Evolutionary conservation across 106 monocot species (phyloP).

Genomic region (Acorus gramineus): DNA sequence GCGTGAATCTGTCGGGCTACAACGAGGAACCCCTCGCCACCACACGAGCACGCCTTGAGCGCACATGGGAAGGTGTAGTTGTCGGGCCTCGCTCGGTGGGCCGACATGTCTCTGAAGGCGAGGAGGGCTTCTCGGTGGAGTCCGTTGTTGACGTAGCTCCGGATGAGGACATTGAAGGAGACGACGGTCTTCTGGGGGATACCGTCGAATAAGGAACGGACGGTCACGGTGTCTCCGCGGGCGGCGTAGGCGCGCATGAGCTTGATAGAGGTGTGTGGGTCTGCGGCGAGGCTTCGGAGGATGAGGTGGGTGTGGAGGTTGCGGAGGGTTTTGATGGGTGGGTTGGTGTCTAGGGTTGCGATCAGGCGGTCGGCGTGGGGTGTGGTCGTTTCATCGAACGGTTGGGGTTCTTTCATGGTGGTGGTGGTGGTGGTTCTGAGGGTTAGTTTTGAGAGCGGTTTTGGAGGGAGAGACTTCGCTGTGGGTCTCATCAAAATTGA

Average conservation of each 20-base stretch:
- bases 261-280: slow-evolving; percentile 46
- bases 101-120: slow-evolving; percentile 35
- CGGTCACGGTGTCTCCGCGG: slow-evolving; percentile 26
- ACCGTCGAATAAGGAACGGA: slow-evolving; percentile 62
- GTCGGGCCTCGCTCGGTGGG: slow-evolving; percentile 24
- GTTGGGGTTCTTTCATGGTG: too few relatives aligned
- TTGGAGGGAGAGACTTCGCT: too few relatives aligned
- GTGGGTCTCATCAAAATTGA: too few relatives aligned
- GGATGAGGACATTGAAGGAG: slow-evolving; percentile 87
- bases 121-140: slow-evolving; percentile 36
- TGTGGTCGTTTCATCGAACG: too few relatives aligned
- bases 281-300: slow-evolving; percentile 17
- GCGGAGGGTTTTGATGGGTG: slow-evolving; percentile 20
- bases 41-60: slow-evolving; percentile 51
- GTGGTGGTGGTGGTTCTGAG: too few relatives aligned
- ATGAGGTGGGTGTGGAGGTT: slow-evolving; percentile 23
- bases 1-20: slow-evolving; percentile 41
- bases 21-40: slow-evolving; percentile 7
- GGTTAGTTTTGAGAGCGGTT: too few relatives aligned
- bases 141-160: slow-evolving; percentile 46
- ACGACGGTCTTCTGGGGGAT: slow-evolving; percentile 27
- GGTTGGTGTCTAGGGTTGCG: slow-evolving; percentile 26
- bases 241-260: slow-evolving; percentile 63
- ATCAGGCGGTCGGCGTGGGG: slow-evolving; percentile 4
- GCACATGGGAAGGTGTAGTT: slow-evolving; percentile 66